These are phyloP conservation scores for Pyrus bretschneideri DNA, from an alignment of 306 rosid genomes.

Conservation along the genomic window DNA sequence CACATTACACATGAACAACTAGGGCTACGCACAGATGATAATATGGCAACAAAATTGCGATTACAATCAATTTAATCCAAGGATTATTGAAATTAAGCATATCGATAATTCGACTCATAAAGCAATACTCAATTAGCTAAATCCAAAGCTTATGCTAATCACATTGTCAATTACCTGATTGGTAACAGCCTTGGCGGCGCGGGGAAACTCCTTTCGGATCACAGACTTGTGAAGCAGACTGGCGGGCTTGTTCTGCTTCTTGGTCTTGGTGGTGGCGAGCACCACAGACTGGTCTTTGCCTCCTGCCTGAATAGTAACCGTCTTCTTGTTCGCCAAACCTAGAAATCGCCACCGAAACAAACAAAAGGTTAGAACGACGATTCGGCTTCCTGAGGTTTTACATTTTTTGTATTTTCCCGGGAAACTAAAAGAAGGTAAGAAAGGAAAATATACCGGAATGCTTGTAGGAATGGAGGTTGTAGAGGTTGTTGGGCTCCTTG, in stretches of 20 bases:
- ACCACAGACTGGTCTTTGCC: conserved; percentile 58
- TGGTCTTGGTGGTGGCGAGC: conserved; percentile 70
- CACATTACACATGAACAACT: not conserved
- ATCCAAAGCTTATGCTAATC: not conserved
- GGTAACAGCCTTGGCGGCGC: conserved; percentile 62
- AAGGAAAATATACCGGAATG: conserved; percentile 41
- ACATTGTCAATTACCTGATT: conserved; percentile 47
- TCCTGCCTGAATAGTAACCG: conserved; percentile 54
- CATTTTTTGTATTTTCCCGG: not conserved
- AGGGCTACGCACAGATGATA: not conserved
- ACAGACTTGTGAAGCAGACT: conserved; percentile 55
- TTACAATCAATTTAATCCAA: not conserved
- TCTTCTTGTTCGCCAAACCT: conserved; percentile 87
- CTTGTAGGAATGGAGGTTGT: conserved; percentile 63
- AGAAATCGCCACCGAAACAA: not conserved
- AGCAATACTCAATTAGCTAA: not conserved
- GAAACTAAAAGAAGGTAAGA: not conserved
- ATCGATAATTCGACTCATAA: not conserved
- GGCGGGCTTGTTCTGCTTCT: conserved; percentile 68
- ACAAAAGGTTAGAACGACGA: not conserved
- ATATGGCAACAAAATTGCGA: not conserved
- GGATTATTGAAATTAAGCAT: not conserved
- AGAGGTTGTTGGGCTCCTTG: conserved; percentile 79
- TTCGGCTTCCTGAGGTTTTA: not conserved
- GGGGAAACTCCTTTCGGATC: conserved; percentile 65